A percentile compares a stretch with the other conserved stretches of the same genome.
phyloP scores from a whole-genome alignment of 768 basidiomycete species.

The Peribolospora baueri region DNA sequence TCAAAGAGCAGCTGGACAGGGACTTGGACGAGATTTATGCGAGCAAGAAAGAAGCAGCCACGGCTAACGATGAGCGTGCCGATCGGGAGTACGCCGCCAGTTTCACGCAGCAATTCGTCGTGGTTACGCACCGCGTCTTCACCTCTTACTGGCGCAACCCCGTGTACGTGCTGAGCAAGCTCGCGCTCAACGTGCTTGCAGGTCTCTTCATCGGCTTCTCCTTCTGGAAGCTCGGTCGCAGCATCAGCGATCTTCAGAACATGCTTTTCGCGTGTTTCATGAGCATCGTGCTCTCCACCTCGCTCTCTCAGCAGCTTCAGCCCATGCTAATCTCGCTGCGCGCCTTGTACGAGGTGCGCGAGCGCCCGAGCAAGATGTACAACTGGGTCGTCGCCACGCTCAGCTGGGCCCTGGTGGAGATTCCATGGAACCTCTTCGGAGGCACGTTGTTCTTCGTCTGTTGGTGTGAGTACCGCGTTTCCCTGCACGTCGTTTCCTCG shows the following conservation, averaged over 20 bases:
- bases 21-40: slow-evolving; percentile 35
- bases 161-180: slow-evolving; percentile 18
- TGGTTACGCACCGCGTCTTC: slow-evolving; percentile 16
- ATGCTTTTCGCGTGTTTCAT: slow-evolving; percentile 11
- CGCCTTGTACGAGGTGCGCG: slow-evolving; percentile 39
- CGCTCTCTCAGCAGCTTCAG: slow-evolving; percentile 40
- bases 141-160: slow-evolving; percentile 23
- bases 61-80: neutral
- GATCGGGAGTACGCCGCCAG: slow-evolving; percentile 9
- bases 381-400: slow-evolving; percentile 26
- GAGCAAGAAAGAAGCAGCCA: slow-evolving; percentile 17
- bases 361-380: slow-evolving; percentile 41
- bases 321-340: slow-evolving; percentile 36
- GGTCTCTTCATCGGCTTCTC: slow-evolving; percentile 14
- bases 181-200: slow-evolving; percentile 2
- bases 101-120: slow-evolving; percentile 2
- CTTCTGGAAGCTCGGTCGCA: slow-evolving; percentile 8
- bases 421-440: slow-evolving; percentile 8
- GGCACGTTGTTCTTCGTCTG: slow-evolving; percentile 36
- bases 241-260: slow-evolving; percentile 10
- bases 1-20: no score
- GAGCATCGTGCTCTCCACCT: slow-evolving; percentile 19
- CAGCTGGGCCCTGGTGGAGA: slow-evolving; percentile 9
- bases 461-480: slow-evolving; percentile 25
- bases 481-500: slow-evolving; percentile 2